These are phyloP conservation scores for Aschersonia sp. DNA, from an alignment of 2,329 filamentous ascomycete genomes.

Conservation along the genomic window DNA sequence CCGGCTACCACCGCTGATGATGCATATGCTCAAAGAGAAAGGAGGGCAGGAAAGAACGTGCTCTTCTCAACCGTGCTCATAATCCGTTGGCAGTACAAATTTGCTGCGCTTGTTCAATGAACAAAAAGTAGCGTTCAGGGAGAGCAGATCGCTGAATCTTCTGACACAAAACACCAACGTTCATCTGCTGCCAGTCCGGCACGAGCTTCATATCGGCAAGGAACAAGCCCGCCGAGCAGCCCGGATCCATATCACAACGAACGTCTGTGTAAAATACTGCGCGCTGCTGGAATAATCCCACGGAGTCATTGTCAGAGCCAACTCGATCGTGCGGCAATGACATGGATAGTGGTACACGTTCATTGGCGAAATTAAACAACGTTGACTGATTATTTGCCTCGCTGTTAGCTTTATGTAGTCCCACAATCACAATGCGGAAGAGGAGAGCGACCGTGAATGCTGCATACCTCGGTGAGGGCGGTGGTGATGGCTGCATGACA, in stretches of 20 bases:
- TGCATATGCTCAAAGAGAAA: too few species aligned
- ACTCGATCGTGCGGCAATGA: conserved; percentile 2
- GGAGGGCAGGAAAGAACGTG: too few species aligned
- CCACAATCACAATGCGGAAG: too few species aligned
- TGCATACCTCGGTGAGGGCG: conserved; percentile 8
- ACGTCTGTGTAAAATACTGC: conserved; percentile 5
- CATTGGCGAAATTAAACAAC: background rate
- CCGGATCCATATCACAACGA: conserved; percentile 5
- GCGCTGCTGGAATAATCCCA: conserved; percentile 7
- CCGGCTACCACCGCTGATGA: too few species aligned
- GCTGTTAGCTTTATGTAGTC: too few species aligned
- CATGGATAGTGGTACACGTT: conserved; percentile 3
- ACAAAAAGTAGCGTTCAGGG: background rate
- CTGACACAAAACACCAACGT: background rate
- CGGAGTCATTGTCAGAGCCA: conserved; percentile 4
- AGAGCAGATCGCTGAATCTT: background rate
- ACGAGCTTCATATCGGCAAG: conserved; percentile 1
- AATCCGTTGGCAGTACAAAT: background rate
- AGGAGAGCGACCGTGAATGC: conserved; percentile 2
- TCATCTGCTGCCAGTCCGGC: conserved; percentile 3
- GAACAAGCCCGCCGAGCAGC: conserved; percentile 5
- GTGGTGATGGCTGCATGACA: conserved; percentile 8
- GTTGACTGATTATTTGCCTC: background rate
- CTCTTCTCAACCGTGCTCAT: background rate
- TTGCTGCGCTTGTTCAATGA: background rate